Percentiles rank a stretch among this genome's conserved stretches.
phyloP scores from a whole-genome alignment of 2,329 filamentous ascomycete genomes.

The Elsinoe fawcettii region DNA sequence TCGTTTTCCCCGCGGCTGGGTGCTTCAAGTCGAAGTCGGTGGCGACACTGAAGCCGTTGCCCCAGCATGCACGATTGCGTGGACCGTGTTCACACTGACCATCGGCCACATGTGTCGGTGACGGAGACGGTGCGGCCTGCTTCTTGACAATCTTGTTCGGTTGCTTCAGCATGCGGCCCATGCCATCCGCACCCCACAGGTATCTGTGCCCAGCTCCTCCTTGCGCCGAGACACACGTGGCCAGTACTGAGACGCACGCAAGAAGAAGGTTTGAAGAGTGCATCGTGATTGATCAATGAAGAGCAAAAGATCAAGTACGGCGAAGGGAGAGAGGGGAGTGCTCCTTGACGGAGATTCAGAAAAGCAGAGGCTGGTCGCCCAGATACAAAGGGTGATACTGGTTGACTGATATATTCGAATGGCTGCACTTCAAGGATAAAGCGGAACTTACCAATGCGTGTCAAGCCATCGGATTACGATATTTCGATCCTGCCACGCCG shows the following conservation, averaged over 20 bases:
- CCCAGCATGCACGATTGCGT: conserved; percentile 36
- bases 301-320: neutral
- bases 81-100: conserved; percentile 36
- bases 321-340: neutral
- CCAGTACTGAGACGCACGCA: conserved; percentile 14
- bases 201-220: conserved; percentile 13
- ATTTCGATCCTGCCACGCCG: neutral
- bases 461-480: conserved; percentile 6
- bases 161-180: conserved; percentile 18
- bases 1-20: conserved; percentile 33
- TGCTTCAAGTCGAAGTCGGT: conserved; percentile 41
- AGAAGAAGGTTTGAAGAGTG: conserved; percentile 16
- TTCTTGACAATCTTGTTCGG: conserved; percentile 5
- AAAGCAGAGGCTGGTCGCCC: neutral
- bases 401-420: neutral
- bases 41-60: conserved; percentile 35
- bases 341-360: neutral
- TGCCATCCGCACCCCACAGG: conserved; percentile 18
- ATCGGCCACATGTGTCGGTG: conserved; percentile 18
- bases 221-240: conserved; percentile 16
- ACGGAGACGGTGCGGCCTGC: neutral
- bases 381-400: neutral
- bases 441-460: neutral
- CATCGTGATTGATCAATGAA: conserved; percentile 15
- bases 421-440: neutral